Conservation (phyloP, 208 protist genomes). For the Perkinsela sp. region DNA sequence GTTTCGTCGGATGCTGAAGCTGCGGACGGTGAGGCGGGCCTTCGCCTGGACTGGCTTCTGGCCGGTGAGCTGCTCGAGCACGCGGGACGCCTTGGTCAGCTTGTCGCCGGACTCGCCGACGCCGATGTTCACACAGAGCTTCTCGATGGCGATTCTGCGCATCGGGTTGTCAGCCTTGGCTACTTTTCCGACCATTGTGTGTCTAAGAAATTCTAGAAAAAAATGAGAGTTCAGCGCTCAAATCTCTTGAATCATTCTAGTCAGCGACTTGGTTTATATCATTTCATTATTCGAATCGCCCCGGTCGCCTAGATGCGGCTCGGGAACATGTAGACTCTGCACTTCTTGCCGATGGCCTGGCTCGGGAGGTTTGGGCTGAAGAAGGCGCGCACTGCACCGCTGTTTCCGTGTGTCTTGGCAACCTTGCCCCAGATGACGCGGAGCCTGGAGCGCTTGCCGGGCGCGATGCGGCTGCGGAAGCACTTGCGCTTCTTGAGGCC, state of each 20-base stretch:
- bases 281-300: background rate
- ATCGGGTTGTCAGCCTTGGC: conserved; percentile 73
- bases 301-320: conserved; percentile 65
- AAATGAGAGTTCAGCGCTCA: too few species aligned
- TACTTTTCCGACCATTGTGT: conserved; percentile 18
- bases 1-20: conserved; percentile 95
- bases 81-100: conserved; percentile 91
- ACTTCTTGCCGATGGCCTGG: conserved; percentile 67
- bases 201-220: too few species aligned
- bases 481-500: conserved; percentile 71
- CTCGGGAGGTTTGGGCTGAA: conserved; percentile 84
- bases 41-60: conserved; percentile 86
- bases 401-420: conserved; percentile 81
- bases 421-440: conserved; percentile 92
- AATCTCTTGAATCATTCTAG: too few species aligned
- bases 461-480: conserved; percentile 57
- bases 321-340: conserved; percentile 93
- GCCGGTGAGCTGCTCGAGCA: conserved; percentile 92
- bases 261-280: too few species aligned
- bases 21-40: conserved; percentile 91
- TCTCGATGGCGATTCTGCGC: conserved; percentile 87
- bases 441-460: conserved; percentile 49
- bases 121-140: conserved; percentile 98
- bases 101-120: conserved; percentile 94
- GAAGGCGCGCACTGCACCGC: conserved; percentile 82